Evolutionary conservation across 1,284 basidiomycete genomes (phyloP), one percentile per base, ranked within the genome.

Genomic region (Rhodotorula sp.): DNA sequence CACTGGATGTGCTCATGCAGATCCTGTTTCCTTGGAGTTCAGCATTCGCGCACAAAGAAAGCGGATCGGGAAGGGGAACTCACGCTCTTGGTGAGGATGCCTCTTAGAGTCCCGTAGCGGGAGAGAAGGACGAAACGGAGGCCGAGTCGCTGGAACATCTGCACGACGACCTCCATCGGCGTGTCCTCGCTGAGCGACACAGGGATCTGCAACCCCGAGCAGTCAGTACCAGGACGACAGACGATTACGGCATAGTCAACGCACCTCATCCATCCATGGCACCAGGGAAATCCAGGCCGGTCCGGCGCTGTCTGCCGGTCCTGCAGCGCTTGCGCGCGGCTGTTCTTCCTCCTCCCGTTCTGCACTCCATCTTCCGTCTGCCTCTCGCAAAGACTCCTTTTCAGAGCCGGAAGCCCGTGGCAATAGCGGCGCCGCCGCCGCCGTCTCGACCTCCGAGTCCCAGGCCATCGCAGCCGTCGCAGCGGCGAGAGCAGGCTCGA

Each of bases 161-260:
- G 77, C 4, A 79, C 76, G 26, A 77, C 76, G 38, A 79, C 66
- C 61, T 79, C 78, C 71, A 77, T 74, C 7, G 78, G 70, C 23
- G 72, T 76, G 19, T 75, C 72, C 34, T 67, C 67, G 38, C 64
- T 71, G 16, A 78, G 15, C 8, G 56, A 63, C 48, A 78, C 72
- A 1, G 78, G 78, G 3, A 75, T 77, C 75, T 76, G 68, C 15
- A 21, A 43, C 38, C 15, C 31, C 34, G 23, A 31, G 60, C n/a
- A 18, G 15, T 15, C 21, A 48, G 16, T 14, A 60, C 6, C 18
- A 4, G 6, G n/a, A 26, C 8, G 18, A 15, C 2, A 10, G 3
- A 43, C 7, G 16, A 2, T 43, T 8, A 43, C 38, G 23, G 19
- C 34, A 54, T n/a, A 26, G 21, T 19, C 5, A 19, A 45, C 74